Percentiles rank a stretch among this genome's conserved stretches.
Conservation (phyloP, 225 moss, liverwort and hornwort genomes). For the Sphagnum tenellum region DNA sequence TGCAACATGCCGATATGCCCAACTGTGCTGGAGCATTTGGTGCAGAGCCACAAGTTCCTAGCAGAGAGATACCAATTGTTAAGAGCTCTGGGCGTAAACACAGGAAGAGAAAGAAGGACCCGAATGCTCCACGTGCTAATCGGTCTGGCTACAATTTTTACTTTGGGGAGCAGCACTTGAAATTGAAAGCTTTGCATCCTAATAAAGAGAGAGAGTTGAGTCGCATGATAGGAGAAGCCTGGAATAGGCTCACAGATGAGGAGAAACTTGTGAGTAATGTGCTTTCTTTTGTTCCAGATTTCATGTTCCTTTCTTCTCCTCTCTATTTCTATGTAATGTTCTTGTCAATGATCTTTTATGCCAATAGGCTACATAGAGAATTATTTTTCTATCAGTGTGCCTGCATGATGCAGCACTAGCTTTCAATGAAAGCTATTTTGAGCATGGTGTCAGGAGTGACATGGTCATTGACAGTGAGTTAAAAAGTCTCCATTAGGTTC, state of each 20-base stretch:
- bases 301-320: no score
- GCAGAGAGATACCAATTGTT: slow-evolving; percentile 26
- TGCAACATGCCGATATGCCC: slow-evolving; percentile 64
- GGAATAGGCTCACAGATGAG: slow-evolving; percentile 79
- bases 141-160: slow-evolving; percentile 97
- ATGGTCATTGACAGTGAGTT: no score
- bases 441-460: no score
- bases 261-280: slow-evolving; percentile 61
- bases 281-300: background rate
- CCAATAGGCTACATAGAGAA: no score
- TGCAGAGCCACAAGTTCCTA: slow-evolving; percentile 27
- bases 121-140: slow-evolving; percentile 86
- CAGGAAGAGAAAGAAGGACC: slow-evolving; percentile 87
- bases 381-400: no score
- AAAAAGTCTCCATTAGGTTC: no score
- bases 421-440: no score
- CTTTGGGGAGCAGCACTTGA: slow-evolving; percentile 79
- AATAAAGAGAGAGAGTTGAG: slow-evolving; percentile 93
- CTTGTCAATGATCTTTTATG: no score
- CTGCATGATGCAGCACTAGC: no score
- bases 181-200: slow-evolving; percentile 65
- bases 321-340: background rate
- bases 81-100: slow-evolving; percentile 65
- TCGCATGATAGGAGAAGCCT: slow-evolving; percentile 91
- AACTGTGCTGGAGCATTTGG: slow-evolving; percentile 42